Evolutionary conservation across 75 land plant genomes (phyloP), one percentile per base, ranked within the genome.

Genomic region (Picea glauca): DNA sequence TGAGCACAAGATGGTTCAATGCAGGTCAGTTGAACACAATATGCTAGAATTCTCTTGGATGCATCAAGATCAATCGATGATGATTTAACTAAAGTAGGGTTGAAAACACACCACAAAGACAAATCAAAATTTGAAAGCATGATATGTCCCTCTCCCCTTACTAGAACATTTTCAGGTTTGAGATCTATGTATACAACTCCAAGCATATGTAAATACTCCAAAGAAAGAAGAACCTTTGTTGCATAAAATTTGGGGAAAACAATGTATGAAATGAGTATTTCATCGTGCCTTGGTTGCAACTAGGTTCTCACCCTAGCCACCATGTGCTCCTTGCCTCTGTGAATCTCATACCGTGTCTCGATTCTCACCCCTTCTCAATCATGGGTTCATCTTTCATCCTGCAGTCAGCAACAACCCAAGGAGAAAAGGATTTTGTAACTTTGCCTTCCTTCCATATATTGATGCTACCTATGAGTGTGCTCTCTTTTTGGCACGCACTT

Each of bases 111-210:
- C 68, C 89, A 65, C 20, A 93, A 63, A 17, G 96, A 91, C 74
- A 93, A 88, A 64, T 93, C 96, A 75, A 93, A 93, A 46, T 93
- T 90, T 13, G 94, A 93, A 7, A 93, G 90, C 94, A 93, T 93
- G 60, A 91, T 93, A 85, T 93, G 96, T 57, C 96, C 96, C 80
- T 93, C 96, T 70, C 90, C 96, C 60, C 96, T 89, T 15, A 93
- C 94, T 23, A 93, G 84, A 65, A 93, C 92, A 78, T 93, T 93
- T 75, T 93, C 96, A 7, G 96, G 94, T 81, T 93, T 93, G 60
- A 91, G 80, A 72, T 93, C 96, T 70, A 92, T 83, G 83, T 93
- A 93, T 32, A 93, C 92, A 20, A 93, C 90, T 43, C 94, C 94
- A 8, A 93, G 82, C 92, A 93, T 91, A 83, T 93, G 96, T 30